Conservation (phyloP, 352 stramenopile genomes). For the Phytopythium mirpurense region DNA sequence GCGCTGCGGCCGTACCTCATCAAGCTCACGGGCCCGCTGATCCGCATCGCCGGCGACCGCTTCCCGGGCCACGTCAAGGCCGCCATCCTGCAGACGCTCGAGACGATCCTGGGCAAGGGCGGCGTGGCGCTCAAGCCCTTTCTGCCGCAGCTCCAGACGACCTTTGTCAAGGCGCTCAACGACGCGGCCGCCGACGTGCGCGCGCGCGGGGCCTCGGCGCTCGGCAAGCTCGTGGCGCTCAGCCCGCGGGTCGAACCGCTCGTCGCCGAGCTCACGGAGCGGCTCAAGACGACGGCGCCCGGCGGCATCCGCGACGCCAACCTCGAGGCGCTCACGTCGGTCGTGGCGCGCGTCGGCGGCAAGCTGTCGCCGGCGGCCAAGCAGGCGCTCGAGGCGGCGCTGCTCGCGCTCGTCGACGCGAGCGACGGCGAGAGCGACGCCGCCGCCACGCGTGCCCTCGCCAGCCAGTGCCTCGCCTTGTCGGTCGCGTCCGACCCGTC, state of each 20-base stretch:
- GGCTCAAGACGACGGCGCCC: conserved; percentile 43
- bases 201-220: conserved; percentile 84
- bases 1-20: conserved; percentile 96
- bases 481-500: conserved; percentile 50
- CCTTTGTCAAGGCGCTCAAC: conserved; percentile 99
- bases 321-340: conserved; percentile 56
- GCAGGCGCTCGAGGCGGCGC: conserved; percentile 43
- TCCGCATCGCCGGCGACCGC: conserved; percentile 99
- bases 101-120: conserved; percentile 96
- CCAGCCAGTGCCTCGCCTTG: conserved; percentile 61
- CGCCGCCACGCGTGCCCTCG: conserved; percentile 39
- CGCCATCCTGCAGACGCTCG: conserved; percentile 96
- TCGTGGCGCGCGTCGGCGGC: conserved; percentile 57
- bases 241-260: conserved; percentile 95
- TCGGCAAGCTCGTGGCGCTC: conserved; percentile 92
- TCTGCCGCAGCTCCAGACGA: conserved; percentile 99
- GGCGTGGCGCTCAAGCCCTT: conserved; percentile 98
- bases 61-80: conserved; percentile 97
- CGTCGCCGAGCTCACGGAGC: conserved; percentile 93
- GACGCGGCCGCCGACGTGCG: conserved; percentile 94
- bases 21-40: conserved; percentile 96
- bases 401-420: conserved; percentile 61
- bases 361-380: conserved; percentile 63
- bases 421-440: conserved; percentile 36
- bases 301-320: conserved; percentile 78